A percentile compares a stretch with the other conserved stretches of the same genome.
phyloP scores from a whole-genome alignment of 2,329 filamentous ascomycete genomes.

The Apiospora koreana region DNA sequence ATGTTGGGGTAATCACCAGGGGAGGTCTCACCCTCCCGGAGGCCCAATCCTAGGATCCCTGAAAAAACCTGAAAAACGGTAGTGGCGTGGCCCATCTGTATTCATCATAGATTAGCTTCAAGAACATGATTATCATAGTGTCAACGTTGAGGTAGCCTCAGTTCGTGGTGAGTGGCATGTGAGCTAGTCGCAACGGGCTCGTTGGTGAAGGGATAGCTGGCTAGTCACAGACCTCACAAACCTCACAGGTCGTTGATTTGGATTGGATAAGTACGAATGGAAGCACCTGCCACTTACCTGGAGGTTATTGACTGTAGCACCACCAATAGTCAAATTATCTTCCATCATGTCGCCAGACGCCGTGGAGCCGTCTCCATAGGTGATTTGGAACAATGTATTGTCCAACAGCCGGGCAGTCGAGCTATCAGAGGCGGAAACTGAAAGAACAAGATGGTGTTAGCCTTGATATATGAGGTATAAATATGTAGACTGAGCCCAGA shows the following conservation, averaged over 20 bases:
- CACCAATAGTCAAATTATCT: slow-evolving; percentile 55
- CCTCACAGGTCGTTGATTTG: background rate
- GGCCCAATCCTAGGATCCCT: slow-evolving; percentile 62
- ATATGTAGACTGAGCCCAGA: no score
- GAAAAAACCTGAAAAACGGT: slow-evolving; percentile 43
- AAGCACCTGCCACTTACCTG: slow-evolving; percentile 49
- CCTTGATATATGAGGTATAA: background rate
- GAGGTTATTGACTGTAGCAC: slow-evolving; percentile 48
- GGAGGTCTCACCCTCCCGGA: slow-evolving; percentile 51
- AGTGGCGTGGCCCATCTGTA: background rate
- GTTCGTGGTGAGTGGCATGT: no score
- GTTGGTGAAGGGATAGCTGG: no score
- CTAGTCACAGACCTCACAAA: background rate
- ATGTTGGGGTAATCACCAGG: slow-evolving; percentile 54
- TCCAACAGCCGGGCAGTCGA: background rate
- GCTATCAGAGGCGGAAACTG: background rate
- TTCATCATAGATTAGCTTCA: background rate
- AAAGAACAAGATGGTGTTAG: background rate
- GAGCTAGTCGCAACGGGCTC: no score
- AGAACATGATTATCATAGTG: slow-evolving; percentile 32
- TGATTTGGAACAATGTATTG: background rate
- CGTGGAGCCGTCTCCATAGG: slow-evolving; percentile 24
- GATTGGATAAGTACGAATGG: background rate
- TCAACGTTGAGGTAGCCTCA: no score
- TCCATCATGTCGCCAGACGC: slow-evolving; percentile 59